phyloP scores from a whole-genome alignment of 1,139 yeast genomes.

The Candida albicans region DNA sequence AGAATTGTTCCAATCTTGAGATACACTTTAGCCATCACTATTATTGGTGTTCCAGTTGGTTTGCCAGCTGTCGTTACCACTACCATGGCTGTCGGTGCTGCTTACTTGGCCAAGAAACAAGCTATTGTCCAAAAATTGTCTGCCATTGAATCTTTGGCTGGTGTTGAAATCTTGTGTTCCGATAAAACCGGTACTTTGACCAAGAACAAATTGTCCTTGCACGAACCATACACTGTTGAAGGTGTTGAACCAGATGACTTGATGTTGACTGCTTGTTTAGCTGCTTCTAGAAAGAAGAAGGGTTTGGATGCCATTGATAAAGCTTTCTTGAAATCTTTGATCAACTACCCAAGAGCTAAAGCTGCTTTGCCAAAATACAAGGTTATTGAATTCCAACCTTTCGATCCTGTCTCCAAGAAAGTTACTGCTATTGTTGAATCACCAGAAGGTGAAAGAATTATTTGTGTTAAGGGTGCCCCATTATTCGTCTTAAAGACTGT shows the following conservation, averaged over 20 bases:
- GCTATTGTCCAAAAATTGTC: constrained; percentile 98
- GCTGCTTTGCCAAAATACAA: constrained; percentile 94
- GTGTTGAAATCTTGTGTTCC: constrained; percentile 98
- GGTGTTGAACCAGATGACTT: constrained; percentile 98
- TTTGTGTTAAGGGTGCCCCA: constrained; percentile 99
- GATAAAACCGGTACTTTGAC: constrained; percentile 99
- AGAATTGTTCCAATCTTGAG: constrained; percentile 88
- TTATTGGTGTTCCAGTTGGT: constrained; percentile 99
- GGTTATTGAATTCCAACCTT: constrained; percentile 94
- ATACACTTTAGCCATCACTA: constrained; percentile 93
- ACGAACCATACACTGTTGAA: constrained; percentile 98
- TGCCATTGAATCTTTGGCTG: constrained; percentile 98
- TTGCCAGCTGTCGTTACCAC: constrained; percentile 99
- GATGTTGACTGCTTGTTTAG: constrained; percentile 97
- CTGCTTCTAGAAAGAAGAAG: constrained; percentile 98
- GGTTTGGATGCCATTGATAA: constrained; percentile 98
- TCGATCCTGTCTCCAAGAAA: constrained; percentile 97
- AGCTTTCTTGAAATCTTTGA: constrained; percentile 93
- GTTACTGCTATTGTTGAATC: constrained; percentile 93
- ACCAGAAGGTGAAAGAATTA: constrained; percentile 93
- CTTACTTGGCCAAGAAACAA: constrained; percentile 97
- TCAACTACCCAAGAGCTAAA: constrained; percentile 87
- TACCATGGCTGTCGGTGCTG: constrained; percentile 99
- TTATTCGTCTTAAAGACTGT: constrained; percentile 91
- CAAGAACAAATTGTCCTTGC: constrained; percentile 93